Percentiles rank a stretch among this genome's conserved stretches.
These are phyloP conservation scores for Epichloe amarillans DNA, from an alignment of 2,329 filamentous ascomycete genomes.

Conservation along the genomic window DNA sequence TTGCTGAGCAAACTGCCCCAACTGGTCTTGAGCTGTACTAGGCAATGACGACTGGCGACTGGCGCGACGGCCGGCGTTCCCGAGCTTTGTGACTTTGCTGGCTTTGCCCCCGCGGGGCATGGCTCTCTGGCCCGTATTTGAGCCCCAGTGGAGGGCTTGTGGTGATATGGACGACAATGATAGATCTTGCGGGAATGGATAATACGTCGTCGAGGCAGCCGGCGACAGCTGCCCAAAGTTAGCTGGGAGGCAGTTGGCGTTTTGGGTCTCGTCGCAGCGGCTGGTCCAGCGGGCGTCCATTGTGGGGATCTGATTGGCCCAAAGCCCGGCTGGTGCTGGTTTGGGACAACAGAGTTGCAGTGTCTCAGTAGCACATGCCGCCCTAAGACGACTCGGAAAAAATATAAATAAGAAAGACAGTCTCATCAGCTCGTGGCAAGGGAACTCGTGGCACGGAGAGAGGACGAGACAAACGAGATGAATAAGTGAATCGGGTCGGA, in stretches of 20 bases:
- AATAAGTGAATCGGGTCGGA: neutral
- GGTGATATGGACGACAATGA: neutral
- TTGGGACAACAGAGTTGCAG: neutral
- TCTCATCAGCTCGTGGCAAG: neutral
- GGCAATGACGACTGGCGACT: slow-evolving; percentile 16
- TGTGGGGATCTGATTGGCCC: slow-evolving; percentile 1
- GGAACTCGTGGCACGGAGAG: neutral
- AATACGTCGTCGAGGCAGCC: slow-evolving; percentile 9
- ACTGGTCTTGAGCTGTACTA: slow-evolving; percentile 16
- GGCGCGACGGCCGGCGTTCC: slow-evolving; percentile 9
- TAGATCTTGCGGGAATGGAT: slow-evolving; percentile 4
- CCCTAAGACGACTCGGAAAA: neutral
- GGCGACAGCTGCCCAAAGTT: slow-evolving; percentile 9
- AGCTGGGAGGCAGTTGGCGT: neutral
- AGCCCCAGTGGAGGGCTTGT: neutral
- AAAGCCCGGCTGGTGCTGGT: neutral
- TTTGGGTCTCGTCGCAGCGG: slow-evolving; percentile 3
- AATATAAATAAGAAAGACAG: neutral
- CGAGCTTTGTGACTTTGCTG: slow-evolving; percentile 31
- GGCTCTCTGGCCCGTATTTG: neutral
- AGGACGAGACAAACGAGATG: neutral
- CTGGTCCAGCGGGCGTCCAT: slow-evolving; percentile 4
- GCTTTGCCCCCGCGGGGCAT: slow-evolving; percentile 24
- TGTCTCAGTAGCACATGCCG: neutral
- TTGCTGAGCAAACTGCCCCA: slow-evolving; percentile 15